Percentiles rank a stretch among this genome's conserved stretches.
These are phyloP conservation scores for Trichophyton benhamiae DNA, from an alignment of 2,329 filamentous ascomycete genomes.

Conservation along the genomic window DNA sequence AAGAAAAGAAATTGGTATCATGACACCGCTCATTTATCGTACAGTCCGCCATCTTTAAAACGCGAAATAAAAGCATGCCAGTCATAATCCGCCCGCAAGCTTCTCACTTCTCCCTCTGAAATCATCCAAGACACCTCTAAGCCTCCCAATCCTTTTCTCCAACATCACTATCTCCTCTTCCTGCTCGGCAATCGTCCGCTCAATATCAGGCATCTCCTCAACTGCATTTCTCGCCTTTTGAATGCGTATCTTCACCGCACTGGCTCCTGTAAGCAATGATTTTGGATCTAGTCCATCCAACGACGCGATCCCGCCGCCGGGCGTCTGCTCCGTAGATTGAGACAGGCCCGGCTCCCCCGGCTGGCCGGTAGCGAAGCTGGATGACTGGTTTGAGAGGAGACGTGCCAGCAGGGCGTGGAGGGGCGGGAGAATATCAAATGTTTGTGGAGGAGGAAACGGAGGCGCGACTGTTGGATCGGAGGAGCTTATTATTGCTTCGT, in stretches of 20 bases:
- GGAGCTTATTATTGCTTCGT: not conserved
- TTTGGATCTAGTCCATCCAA: slow-evolving; percentile 47
- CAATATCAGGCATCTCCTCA: slow-evolving; percentile 32
- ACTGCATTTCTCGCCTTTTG: slow-evolving; percentile 55
- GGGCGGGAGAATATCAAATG: slow-evolving; percentile 74
- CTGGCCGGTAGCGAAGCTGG: slow-evolving; percentile 10
- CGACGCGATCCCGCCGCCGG: slow-evolving; percentile 17
- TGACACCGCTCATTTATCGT: not conserved
- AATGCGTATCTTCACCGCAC: slow-evolving; percentile 69
- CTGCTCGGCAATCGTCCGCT: slow-evolving; percentile 34
- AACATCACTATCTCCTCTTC: slow-evolving; percentile 33
- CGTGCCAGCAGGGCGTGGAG: slow-evolving; percentile 66
- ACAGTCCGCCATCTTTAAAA: not conserved
- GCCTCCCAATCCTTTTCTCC: slow-evolving; percentile 27
- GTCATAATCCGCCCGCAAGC: not conserved
- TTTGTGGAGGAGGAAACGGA: slow-evolving; percentile 61
- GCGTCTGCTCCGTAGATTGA: slow-evolving; percentile 17
- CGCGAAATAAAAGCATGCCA: not conserved
- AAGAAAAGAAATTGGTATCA: not conserved
- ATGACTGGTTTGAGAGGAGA: slow-evolving; percentile 43
- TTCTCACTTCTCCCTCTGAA: slow-evolving; percentile 25
- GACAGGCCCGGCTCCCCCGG: slow-evolving; percentile 19
- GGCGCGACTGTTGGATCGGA: slow-evolving; percentile 12
- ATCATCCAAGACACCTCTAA: slow-evolving; percentile 30
- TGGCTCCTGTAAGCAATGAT: slow-evolving; percentile 66